Conservation (phyloP, 169 alveolate species). For the Eimeria acervulina region DNA sequence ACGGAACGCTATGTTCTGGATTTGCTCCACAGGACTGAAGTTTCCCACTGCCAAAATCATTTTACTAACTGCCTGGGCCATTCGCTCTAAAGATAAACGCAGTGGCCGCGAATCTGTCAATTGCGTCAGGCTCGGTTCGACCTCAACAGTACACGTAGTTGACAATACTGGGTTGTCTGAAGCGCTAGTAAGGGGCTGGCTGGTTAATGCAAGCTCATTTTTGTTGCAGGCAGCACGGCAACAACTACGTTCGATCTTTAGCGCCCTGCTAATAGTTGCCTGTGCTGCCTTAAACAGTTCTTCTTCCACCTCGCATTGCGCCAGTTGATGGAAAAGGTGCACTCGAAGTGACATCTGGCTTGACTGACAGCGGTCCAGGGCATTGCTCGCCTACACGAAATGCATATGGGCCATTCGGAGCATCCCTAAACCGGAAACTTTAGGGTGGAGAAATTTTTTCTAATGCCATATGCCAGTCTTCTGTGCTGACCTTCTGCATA, state of each 20-base stretch:
- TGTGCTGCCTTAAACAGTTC: slow-evolving; percentile 57
- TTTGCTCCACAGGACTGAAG: slow-evolving; percentile 22
- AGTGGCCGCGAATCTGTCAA: slow-evolving; percentile 33
- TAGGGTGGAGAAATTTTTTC: background rate
- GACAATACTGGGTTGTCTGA: slow-evolving; percentile 29
- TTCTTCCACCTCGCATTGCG: slow-evolving; percentile 70
- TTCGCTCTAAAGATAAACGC: slow-evolving; percentile 6
- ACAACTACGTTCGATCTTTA: slow-evolving; percentile 9
- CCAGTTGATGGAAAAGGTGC: slow-evolving; percentile 63
- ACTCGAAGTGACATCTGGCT: slow-evolving; percentile 74
- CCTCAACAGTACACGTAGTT: background rate
- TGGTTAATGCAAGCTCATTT: background rate
- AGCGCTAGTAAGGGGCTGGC: background rate
- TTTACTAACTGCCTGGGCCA: slow-evolving; percentile 3
- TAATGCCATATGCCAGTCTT: background rate
- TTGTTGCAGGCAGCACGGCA: background rate
- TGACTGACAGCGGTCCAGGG: slow-evolving; percentile 71
- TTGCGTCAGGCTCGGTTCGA: slow-evolving; percentile 4
- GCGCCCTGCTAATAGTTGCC: slow-evolving; percentile 39
- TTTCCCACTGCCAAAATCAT: background rate
- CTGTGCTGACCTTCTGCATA: slow-evolving; percentile 58
- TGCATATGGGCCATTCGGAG: background rate
- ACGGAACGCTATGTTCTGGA: slow-evolving; percentile 54
- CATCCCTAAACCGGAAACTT: background rate
- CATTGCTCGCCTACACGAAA: slow-evolving; percentile 56